phyloP scores from a whole-genome alignment of 169 alveolate species.

The Theileria equi region DNA sequence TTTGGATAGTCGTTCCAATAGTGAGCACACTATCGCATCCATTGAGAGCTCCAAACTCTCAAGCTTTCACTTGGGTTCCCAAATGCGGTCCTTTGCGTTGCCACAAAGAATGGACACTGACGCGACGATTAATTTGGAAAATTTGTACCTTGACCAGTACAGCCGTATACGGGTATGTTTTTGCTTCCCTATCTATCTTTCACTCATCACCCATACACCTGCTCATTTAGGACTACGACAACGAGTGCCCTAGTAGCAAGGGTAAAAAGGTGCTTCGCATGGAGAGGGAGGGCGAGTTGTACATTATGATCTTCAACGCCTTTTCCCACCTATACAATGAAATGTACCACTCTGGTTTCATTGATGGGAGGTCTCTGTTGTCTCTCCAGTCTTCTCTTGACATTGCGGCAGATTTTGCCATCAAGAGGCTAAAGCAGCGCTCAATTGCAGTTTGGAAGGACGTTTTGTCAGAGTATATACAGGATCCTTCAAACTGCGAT shows the following conservation, averaged over 20 bases:
- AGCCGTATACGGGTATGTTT: not conserved
- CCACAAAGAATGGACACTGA: conserved; percentile 42
- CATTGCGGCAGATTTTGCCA: conserved; percentile 76
- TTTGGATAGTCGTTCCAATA: too few relatives aligned
- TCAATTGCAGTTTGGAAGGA: conserved; percentile 74
- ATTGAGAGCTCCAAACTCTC: too few relatives aligned
- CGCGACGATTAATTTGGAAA: conserved; percentile 40
- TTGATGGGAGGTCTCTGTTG: conserved; percentile 78
- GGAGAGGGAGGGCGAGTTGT: conserved; percentile 80
- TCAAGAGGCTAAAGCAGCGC: conserved; percentile 73
- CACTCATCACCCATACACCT: too few relatives aligned
- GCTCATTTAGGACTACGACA: not conserved
- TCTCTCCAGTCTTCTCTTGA: conserved; percentile 70
- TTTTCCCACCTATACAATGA: conserved; percentile 74
- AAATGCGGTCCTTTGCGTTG: too few relatives aligned
- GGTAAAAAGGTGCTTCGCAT: conserved; percentile 45
- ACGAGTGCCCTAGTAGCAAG: not conserved
- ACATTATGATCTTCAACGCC: conserved; percentile 80
- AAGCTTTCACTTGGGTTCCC: too few relatives aligned
- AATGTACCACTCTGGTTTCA: conserved; percentile 69
- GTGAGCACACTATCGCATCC: too few relatives aligned
- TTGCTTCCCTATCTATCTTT: not conserved
- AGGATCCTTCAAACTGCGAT: not conserved
- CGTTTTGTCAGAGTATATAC: conserved; percentile 1
- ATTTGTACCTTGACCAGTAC: too few relatives aligned